Evolutionary conservation across 1,284 basidiomycete species (phyloP), one percentile per base, ranked within the genome.

Genomic region (Leccinum solheimii): DNA sequence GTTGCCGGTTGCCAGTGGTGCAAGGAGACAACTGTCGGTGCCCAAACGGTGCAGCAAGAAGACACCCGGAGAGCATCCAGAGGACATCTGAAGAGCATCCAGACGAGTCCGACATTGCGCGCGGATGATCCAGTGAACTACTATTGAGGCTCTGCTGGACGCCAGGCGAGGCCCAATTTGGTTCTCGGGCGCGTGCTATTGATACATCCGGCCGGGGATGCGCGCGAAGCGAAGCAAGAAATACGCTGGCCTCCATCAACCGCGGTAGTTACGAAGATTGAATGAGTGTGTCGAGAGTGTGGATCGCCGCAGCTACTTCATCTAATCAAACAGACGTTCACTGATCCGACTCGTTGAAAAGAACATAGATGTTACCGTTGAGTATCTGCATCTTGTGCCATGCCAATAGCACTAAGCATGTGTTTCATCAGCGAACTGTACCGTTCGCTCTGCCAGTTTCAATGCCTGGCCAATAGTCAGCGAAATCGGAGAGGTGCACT

Each of bases 361-460:
- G 5, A 26, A 55, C 10, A 3, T 19, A 56, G 57, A 56, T 68
- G 81, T 43, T 57, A 93, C 93, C 90, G 62, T 87, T 90, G 59
- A 87, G 84, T 74, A 95, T 83, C 64, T 94, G 92, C 77, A 92
- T 85, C 71, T 97, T n/a, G 95, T 1, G 93, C 94, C 58, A 91
- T 80, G 10, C 94, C 95, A 58, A 97, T 85, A 43, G 90, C 87
- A 0, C 91, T 92, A 23, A 94, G 74, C 16, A 91, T 77, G 70
- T 93, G 87, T 57, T 89, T 88, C 9, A 16, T 38, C 36, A 0
- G 36, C 36, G 14, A 36, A 36, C 14, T 36, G 34, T 40, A 98
- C 87, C 0, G 94, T 92, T 56, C 94, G 85, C 72, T 98, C 96
- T 4, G 94, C 94, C 16, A 97, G 80, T 78, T 97, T 98, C 58